Percentiles rank a stretch among this genome's conserved stretches.
Conservation (phyloP, 805 yeast genomes). For the Kodamaea sagamina region DNA sequence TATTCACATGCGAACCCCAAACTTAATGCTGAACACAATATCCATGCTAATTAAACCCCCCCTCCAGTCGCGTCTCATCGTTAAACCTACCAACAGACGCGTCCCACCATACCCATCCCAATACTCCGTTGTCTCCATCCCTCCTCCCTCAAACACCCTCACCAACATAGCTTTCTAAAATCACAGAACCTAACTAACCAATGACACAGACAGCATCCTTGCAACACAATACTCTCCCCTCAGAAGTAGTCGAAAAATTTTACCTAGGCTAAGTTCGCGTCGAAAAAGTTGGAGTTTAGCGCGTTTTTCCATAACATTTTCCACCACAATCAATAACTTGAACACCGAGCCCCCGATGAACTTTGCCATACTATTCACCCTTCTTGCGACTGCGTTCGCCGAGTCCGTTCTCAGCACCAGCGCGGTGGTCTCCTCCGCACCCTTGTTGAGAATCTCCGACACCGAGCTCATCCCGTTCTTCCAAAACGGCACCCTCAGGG, state of each 20-base stretch:
- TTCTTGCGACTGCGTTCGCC: constrained; percentile 1
- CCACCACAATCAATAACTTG: background rate
- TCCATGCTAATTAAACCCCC: no score
- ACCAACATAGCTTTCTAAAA: no score
- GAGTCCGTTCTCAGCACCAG: background rate
- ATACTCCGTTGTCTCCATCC: no score
- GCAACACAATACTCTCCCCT: no score
- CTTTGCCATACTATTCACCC: constrained; percentile 5
- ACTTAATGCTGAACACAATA: no score
- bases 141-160: no score
- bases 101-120: no score
- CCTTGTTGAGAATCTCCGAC: constrained; percentile 9
- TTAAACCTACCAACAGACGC: no score
- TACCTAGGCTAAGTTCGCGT: constrained; percentile 1
- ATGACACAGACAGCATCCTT: no score
- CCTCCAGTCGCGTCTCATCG: no score
- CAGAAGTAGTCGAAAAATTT: background rate
- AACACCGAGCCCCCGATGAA: background rate
- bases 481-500: constrained; percentile 1
- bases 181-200: no score
- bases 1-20: no score
- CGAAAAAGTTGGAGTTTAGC: background rate
- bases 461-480: constrained; percentile 4
- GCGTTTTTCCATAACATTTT: constrained; percentile 6
- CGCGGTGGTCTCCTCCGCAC: constrained; percentile 1